Base-by-base conservation (phyloP, 2,329 filamentous ascomycete species). In the Phaeosphaeria sp. region DNA sequence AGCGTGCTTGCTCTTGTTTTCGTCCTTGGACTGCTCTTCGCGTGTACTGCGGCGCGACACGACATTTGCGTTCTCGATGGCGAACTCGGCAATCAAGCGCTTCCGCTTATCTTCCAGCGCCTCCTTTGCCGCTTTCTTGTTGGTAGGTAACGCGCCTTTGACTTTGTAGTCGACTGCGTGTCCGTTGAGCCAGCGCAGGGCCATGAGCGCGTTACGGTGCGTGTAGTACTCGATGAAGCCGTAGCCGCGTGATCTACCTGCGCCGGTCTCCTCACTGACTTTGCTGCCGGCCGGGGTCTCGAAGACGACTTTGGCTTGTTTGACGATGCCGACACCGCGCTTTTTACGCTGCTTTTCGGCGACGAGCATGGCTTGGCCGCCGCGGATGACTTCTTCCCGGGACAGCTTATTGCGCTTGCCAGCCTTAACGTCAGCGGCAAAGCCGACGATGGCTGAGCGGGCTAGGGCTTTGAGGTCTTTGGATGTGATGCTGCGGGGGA, bases 221-320 rank as follows among this genome's bases (percentile, higher is more conserved):
- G 91, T 95, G 64, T 89, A 90, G 79, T 97, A 99, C 80, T 99
- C 95, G 66, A 99, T 90, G 81, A 99, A 99, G 13, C 96, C 95
- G 75, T 99, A 99, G 5, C 95, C 95, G 75, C 94, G 87, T 75
- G 91, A 95, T 73, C 91, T 87, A 47, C 93, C 93, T 6, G 88
- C 92, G 7, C 91, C 92, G 50, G 83, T 87, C 44, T 86, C 84
- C 78, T 96, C 93, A 9, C 84, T 79, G 15, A 97, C 87, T 80
- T 97, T 98, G 71, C 87, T 87, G 46, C 95, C 95, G 67, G 95
- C 88, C 36, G 86, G 86, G 55, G 90, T 91, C 80, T 99, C 95
- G 71, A 95, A 98, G 39, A 98, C 91, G 54, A 99, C 87, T 82
- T 97, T 99, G 55, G 94, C 90, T 79, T 99, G 95, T 69, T 88